Base-by-base conservation (phyloP, 2,329 filamentous ascomycete genomes). In the Alternaria sp. region DNA sequence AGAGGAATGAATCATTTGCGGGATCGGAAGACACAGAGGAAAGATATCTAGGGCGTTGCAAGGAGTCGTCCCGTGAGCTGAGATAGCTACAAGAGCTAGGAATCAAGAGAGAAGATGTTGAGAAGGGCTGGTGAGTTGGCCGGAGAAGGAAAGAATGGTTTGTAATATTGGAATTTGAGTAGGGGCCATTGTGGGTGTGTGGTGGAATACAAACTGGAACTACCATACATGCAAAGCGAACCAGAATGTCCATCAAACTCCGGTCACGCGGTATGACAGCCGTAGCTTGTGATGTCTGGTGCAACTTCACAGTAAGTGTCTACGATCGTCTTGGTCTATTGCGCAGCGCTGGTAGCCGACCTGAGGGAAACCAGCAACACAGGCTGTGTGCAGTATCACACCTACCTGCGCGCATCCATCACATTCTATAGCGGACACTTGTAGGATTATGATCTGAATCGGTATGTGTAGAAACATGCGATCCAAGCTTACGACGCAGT, bases 241-340 rank as follows among this genome's bases (percentile, higher is more conserved):
- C 46, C 46, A 50, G 36, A n/a, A 33, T 13, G 26, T 31, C 6
- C 6, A 39, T 39, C n/a, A 21, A 14, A 21, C 14, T 17, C 24
- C 26, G 14, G 8, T 31, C 36, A 26, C 26, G 17, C 23, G 26
- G 39, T 28, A 11, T 48, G 51, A 54, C 51, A 54, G 51, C 51
- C 39, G 51, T 48, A 46, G 24, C 33, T 33, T 54, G 49, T 31
- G 7, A 13, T 41, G 49, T 41, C 26, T 37, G 31, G n/a, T 51
- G n/a, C 6, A 23, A 37, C 40, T 39, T 54, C 31, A 39, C 17
- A 5, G 29, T 21, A n/a, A 29, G 42, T 33, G 26, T 54, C 36
- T 48, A 23, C 41, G 23, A 42, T 23, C 13, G 21, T 29, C 28
- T 51, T 41, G 11, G 8, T 41, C 37, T 17, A 31, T 26, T 42